Evolutionary conservation across 768 basidiomycete genomes (phyloP).

Genomic region (Phaeotremella fagi): DNA sequence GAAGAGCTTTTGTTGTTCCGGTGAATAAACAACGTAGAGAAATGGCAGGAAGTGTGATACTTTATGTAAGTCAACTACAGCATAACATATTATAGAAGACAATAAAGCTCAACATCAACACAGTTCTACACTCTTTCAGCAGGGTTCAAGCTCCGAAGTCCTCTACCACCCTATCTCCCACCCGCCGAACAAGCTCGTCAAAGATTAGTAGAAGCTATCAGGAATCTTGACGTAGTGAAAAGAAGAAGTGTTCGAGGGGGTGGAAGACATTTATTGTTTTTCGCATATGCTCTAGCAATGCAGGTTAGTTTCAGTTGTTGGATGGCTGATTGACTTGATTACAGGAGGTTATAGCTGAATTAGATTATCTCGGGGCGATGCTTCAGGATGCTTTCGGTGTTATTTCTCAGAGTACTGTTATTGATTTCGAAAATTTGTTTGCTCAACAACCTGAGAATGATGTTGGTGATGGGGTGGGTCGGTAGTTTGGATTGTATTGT

Average conservation of each 20-base stretch:
- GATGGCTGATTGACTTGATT: background rate
- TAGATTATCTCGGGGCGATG: constrained; percentile 72
- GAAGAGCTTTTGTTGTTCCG: constrained; percentile 81
- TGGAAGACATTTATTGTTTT: constrained; percentile 74
- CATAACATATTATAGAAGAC: too few relatives aligned
- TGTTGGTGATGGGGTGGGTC: background rate
- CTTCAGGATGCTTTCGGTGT: constrained; percentile 90
- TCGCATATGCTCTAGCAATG: constrained; percentile 91
- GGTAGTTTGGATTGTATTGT: background rate
- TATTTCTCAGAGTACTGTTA: constrained; percentile 69
- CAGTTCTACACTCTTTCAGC: constrained; percentile 45
- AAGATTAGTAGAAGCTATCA: constrained; percentile 75
- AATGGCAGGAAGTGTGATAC: constrained; percentile 83
- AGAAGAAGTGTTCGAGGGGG: constrained; percentile 75
- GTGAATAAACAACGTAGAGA: constrained; percentile 84
- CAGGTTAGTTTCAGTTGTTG: constrained; percentile 46
- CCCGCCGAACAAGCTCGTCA: constrained; percentile 82
- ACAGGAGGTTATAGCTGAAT: constrained; percentile 78
- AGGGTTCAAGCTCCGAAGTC: constrained; percentile 54
- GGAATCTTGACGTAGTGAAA: constrained; percentile 80
- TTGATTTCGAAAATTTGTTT: constrained; percentile 77
- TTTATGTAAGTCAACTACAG: constrained; percentile 53
- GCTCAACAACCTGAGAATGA: background rate
- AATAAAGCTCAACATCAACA: background rate
- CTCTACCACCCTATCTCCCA: constrained; percentile 92